These are phyloP conservation scores for Naganishia sp. DNA, from an alignment of 1,284 basidiomycete genomes.

Conservation along the genomic window DNA sequence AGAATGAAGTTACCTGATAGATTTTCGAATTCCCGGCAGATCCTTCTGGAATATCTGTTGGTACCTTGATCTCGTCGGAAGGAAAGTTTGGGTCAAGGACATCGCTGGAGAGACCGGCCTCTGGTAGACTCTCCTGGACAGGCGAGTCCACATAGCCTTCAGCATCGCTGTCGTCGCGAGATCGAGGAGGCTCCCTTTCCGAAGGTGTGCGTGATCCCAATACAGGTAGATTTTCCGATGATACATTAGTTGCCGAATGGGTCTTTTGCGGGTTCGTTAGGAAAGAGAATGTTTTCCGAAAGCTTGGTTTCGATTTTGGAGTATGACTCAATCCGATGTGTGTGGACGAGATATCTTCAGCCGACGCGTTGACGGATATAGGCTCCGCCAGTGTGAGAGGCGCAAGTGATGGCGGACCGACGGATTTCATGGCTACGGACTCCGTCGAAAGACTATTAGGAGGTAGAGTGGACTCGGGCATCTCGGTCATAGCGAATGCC, in stretches of 20 bases:
- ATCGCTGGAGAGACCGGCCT: background rate
- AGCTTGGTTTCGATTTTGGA: constrained; percentile 14
- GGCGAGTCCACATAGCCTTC: constrained; percentile 19
- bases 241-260: background rate
- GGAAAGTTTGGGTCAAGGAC: constrained; percentile 21
- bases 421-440: background rate
- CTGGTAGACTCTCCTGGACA: constrained; percentile 13
- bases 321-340: background rate
- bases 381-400: constrained; percentile 20
- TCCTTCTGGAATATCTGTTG: constrained; percentile 29
- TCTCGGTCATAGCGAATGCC: constrained; percentile 15
- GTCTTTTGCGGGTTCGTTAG: background rate
- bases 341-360: background rate
- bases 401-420: constrained; percentile 4
- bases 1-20: constrained; percentile 23
- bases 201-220: background rate
- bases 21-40: constrained; percentile 31
- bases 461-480: background rate
- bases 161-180: constrained; percentile 12
- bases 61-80: constrained; percentile 32
- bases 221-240: background rate
- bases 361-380: background rate
- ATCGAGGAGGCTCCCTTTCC: constrained; percentile 1
- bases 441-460: background rate
- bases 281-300: constrained; percentile 18